Evolutionary conservation across 805 yeast genomes (phyloP).

Genomic region (Metschnikowia baotianmanensis): DNA sequence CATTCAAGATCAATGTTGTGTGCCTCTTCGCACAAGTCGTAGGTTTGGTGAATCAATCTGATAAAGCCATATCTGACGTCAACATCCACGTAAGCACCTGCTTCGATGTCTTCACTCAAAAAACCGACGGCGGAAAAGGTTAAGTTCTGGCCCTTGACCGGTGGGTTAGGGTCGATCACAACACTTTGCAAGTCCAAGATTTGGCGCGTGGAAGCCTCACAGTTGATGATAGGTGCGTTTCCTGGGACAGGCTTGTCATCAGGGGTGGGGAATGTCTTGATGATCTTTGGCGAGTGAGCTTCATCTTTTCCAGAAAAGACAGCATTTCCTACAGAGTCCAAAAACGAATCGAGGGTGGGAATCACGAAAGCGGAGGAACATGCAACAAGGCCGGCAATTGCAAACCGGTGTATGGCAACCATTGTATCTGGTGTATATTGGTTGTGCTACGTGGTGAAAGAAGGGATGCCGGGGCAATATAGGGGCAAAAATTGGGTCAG

Average conservation of each 20-base stretch:
- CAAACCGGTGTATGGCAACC: conserved; percentile 18
- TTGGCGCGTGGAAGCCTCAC: conserved; percentile 68
- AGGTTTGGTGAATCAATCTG: conserved; percentile 82
- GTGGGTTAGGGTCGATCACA: conserved; percentile 80
- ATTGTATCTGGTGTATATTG: neutral
- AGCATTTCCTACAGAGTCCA: conserved; percentile 11
- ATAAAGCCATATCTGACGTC: conserved; percentile 92
- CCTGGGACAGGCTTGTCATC: conserved; percentile 80
- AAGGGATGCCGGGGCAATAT: neutral
- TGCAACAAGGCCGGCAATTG: conserved; percentile 12
- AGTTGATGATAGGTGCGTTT: conserved; percentile 75
- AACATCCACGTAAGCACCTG: conserved; percentile 93
- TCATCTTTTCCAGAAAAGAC: conserved; percentile 3
- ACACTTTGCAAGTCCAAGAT: conserved; percentile 59
- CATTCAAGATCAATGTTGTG: conserved; percentile 81
- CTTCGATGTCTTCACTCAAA: conserved; percentile 53
- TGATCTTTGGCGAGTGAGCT: conserved; percentile 7
- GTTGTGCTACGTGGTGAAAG: neutral
- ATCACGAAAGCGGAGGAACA: conserved; percentile 16
- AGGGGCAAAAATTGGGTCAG: neutral
- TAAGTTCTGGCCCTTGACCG: conserved; percentile 77
- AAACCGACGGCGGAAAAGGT: conserved; percentile 75
- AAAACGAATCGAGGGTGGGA: conserved; percentile 15
- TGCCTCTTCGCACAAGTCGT: conserved; percentile 87
- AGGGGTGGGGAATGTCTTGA: conserved; percentile 19